A percentile compares a stretch with the other conserved stretches of the same genome.
Evolutionary conservation across 345 rosid species (phyloP).

Genomic region (Trapa incisa): DNA sequence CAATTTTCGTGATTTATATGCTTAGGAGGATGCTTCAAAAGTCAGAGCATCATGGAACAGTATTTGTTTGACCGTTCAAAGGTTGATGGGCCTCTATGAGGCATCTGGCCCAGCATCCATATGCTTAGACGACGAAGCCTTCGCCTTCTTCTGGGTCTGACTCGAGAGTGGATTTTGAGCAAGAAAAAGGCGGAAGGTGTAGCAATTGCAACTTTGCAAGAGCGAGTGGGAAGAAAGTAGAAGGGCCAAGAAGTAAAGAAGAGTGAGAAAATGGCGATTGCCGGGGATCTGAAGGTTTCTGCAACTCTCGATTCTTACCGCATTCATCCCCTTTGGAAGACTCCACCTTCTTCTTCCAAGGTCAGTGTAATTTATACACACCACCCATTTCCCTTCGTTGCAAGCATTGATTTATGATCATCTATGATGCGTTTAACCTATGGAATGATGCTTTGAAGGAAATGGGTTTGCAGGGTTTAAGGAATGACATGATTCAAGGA

Average conservation of each 20-base stretch:
- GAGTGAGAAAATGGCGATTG: constrained; percentile 34
- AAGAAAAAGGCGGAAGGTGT: no score
- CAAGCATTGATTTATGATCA: background rate
- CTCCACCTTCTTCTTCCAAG: constrained; percentile 49
- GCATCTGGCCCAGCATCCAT: no score
- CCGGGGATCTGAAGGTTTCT: constrained; percentile 60
- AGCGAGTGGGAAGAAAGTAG: background rate
- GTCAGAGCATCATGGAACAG: no score
- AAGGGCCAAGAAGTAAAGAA: background rate
- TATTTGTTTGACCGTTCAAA: background rate
- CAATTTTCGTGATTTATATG: no score
- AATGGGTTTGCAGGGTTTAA: no score
- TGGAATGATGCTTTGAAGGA: no score
- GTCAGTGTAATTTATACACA: constrained; percentile 15
- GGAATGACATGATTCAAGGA: no score
- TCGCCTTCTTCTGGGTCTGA: background rate
- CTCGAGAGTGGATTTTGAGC: no score
- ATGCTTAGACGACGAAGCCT: no score
- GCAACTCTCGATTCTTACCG: constrained; percentile 46
- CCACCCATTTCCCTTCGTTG: background rate
- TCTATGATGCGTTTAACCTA: background rate
- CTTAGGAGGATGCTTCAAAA: no score
- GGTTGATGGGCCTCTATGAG: background rate
- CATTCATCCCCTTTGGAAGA: constrained; percentile 30
- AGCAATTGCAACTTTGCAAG: background rate